phyloP scores from a whole-genome alignment of 192 early-diverging fungal species.

The Chytriomyces confervae region DNA sequence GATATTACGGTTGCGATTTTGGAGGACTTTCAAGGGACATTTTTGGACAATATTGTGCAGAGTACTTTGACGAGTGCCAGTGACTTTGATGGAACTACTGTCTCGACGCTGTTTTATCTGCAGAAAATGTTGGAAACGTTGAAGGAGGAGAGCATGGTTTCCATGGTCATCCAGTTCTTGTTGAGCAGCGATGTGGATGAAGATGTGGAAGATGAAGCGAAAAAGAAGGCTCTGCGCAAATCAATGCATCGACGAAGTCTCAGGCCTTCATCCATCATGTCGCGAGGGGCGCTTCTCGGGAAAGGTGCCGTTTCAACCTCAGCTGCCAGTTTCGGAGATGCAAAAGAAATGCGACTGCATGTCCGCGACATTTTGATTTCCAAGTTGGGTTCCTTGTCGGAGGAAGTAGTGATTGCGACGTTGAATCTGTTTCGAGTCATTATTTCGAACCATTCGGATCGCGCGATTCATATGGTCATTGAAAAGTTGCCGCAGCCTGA shows the following conservation, averaged over 20 bases:
- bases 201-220: constrained; percentile 43
- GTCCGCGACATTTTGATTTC: constrained; percentile 76
- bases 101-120: constrained; percentile 88
- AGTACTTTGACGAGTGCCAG: constrained; percentile 85
- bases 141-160: constrained; percentile 71
- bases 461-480: constrained; percentile 78
- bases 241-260: constrained; percentile 26
- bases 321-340: too few species aligned
- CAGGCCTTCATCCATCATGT: constrained; percentile 23
- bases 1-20: constrained; percentile 67
- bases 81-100: constrained; percentile 89
- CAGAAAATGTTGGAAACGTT: constrained; percentile 78
- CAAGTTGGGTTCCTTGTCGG: constrained; percentile 85
- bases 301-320: background rate
- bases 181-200: constrained; percentile 61
- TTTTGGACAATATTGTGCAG: constrained; percentile 86
- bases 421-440: constrained; percentile 79
- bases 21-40: constrained; percentile 72
- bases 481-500: constrained; percentile 50
- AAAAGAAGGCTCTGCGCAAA: constrained; percentile 26
- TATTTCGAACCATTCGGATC: constrained; percentile 77
- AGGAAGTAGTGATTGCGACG: constrained; percentile 82
- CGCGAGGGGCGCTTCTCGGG: background rate
- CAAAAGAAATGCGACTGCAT: constrained; percentile 41
- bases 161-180: constrained; percentile 78